Evolutionary conservation across 2,329 filamentous ascomycete genomes (phyloP), one percentile per base, ranked within the genome.

Genomic region (Zelopaecilomyces penicillatus): DNA sequence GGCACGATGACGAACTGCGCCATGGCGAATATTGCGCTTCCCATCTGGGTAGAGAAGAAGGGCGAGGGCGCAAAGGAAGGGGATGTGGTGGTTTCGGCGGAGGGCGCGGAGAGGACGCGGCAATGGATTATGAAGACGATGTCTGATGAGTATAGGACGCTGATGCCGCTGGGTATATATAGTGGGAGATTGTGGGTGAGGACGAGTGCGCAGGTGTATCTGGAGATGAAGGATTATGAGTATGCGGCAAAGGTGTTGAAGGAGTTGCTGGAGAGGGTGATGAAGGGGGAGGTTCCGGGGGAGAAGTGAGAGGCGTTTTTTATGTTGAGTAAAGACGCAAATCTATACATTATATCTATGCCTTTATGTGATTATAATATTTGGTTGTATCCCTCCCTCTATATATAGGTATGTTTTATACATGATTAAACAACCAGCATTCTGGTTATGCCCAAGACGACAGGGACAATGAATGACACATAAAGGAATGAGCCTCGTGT

Each of bases 151-250:
- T 77, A 80, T 60, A 73, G 82, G 44, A 93, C 88, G 0, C 91
- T 87, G 56, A 65, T 93, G 42, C 72, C 82, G 1, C 58, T 85
- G 3, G 79, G 80, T 46, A 63, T 73, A 6, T 80, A 89, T 52
- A 71, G 65, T 0, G 75, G 74, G 0, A 71, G 71, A 43, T 76
- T 82, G 60, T 95, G 85, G 85, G 70, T 75, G 0, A 70, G 91
- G 40, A 57, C 95, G 39, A 89, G 85, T 58, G 87, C 78, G 10
- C 89, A 95, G 70, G 75, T 93, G 0, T 97, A 93, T 60, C 65
- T 96, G n/a, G 87, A 87, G 28, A 60, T 83, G 51, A 71, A 72
- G 9, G 89, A 96, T 62, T 95, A 93, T 57, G 77, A 83, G 59
- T 86, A 78, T 76, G 74, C 75, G 4, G 86, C 73, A 0, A 58